Conservation (phyloP, 2,329 filamentous ascomycete species). For the Colletotrichum cordylinicola region DNA sequence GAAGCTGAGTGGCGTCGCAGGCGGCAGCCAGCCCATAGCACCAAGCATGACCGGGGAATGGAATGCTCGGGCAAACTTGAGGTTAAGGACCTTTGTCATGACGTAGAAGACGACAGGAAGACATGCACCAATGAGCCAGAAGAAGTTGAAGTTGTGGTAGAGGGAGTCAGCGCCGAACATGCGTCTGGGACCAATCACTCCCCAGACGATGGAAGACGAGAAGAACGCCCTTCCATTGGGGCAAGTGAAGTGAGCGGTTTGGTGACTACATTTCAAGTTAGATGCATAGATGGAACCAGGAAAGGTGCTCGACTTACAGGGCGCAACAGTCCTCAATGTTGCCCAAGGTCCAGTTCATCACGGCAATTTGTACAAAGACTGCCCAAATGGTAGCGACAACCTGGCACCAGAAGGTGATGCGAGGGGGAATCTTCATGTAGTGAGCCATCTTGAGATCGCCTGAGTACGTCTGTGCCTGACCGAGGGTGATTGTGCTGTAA, state of each 20-base stretch:
- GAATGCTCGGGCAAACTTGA: slow-evolving; percentile 51
- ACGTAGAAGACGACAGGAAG: slow-evolving; percentile 56
- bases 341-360: slow-evolving; percentile 37
- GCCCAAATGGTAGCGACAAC: slow-evolving; percentile 57
- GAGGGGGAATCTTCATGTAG: slow-evolving; percentile 63
- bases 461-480: slow-evolving; percentile 36
- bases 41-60: slow-evolving; percentile 64
- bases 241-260: slow-evolving; percentile 44
- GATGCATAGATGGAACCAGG: too few species aligned
- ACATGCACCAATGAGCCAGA: slow-evolving; percentile 47
- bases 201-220: slow-evolving; percentile 62
- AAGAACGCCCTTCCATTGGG: slow-evolving; percentile 50
- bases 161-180: slow-evolving; percentile 55
- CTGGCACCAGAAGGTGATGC: slow-evolving; percentile 65
- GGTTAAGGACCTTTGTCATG: slow-evolving; percentile 30
- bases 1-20: slow-evolving; percentile 65
- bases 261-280: slow-evolving; percentile 40
- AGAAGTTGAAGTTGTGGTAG: slow-evolving; percentile 23
- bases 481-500: slow-evolving; percentile 25
- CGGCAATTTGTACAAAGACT: slow-evolving; percentile 47
- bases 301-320: not conserved
- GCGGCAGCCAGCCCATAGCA: slow-evolving; percentile 58
- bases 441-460: slow-evolving; percentile 55
- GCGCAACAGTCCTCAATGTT: slow-evolving; percentile 53
- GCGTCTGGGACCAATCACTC: slow-evolving; percentile 59